A percentile compares a stretch with the other conserved stretches of the same genome.
Conservation (phyloP, 176 grass and related monocot species). For the Carex littledalei region DNA sequence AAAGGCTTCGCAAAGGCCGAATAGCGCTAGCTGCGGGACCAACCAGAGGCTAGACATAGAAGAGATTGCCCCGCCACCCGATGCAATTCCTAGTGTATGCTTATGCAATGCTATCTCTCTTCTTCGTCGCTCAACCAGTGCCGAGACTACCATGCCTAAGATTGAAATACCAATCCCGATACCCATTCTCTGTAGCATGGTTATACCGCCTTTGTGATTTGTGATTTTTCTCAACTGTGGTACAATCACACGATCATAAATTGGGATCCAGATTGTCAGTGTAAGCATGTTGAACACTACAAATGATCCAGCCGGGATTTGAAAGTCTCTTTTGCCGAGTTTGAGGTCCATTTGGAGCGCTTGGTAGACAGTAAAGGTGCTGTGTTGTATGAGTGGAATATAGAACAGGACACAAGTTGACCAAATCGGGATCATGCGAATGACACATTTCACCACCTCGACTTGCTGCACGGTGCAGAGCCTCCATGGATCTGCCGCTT, state of each 20-base stretch:
- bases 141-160: conserved; percentile 32
- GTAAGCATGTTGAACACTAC: conserved; percentile 68
- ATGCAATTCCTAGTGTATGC: background rate
- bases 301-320: conserved; percentile 51
- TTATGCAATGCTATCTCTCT: conserved; percentile 4
- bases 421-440: conserved; percentile 54
- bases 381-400: conserved; percentile 41
- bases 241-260: conserved; percentile 54
- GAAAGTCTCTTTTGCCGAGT: conserved; percentile 25
- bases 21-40: conserved; percentile 43
- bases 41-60: conserved; percentile 38
- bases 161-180: conserved; percentile 30
- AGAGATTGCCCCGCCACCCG: background rate
- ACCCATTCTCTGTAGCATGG: conserved; percentile 35
- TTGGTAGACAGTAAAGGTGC: conserved; percentile 51
- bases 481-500: conserved; percentile 25
- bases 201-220: conserved; percentile 29
- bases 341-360: conserved; percentile 51
- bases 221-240: conserved; percentile 36
- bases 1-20: conserved; percentile 46
- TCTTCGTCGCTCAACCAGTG: conserved; percentile 34
- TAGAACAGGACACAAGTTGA: conserved; percentile 48
- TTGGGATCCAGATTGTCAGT: conserved; percentile 45
- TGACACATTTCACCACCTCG: conserved; percentile 71
- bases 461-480: conserved; percentile 68